Conservation (phyloP, 257 asterid genomes). For the Ophiorrhiza pumila region DNA sequence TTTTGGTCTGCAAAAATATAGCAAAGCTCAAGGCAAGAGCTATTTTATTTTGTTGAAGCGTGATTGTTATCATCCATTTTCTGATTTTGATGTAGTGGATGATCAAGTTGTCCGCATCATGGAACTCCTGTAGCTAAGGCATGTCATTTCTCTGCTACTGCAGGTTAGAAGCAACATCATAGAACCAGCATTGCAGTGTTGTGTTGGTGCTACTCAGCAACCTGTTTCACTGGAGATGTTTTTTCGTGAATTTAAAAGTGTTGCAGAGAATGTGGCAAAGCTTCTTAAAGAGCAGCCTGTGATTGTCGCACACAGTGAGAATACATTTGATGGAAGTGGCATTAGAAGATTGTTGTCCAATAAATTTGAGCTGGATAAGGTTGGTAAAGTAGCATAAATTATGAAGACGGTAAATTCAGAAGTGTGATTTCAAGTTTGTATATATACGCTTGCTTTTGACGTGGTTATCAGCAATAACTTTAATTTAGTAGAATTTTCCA, state of each 20-base stretch:
- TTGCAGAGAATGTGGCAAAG: conserved; percentile 47
- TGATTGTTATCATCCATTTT: not conserved
- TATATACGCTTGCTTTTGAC: not conserved
- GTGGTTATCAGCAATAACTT: not conserved
- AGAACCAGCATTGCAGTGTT: conserved; percentile 63
- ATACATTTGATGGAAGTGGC: conserved; percentile 79
- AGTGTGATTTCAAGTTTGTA: not conserved
- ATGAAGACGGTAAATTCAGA: not conserved
- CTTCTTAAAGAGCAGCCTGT: conserved; percentile 78
- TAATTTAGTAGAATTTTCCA: not conserved
- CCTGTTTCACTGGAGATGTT: conserved; percentile 70
- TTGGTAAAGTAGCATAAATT: conserved; percentile 14
- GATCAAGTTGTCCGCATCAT: not conserved
- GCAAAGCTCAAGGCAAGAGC: not conserved
- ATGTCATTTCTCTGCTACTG: conserved; percentile 11
- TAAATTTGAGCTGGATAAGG: conserved; percentile 86
- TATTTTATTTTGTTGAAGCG: not conserved
- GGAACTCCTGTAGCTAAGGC: not conserved
- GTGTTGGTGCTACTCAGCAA: conserved; percentile 36
- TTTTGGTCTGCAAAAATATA: not conserved
- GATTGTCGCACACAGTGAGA: conserved; percentile 90
- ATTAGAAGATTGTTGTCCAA: conserved; percentile 66
- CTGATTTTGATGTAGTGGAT: not conserved
- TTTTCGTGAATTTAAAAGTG: conserved; percentile 50
- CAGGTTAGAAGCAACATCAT: conserved; percentile 68